A percentile compares a stretch with the other conserved stretches of the same genome.
These are phyloP conservation scores for Lactarius deliciosus DNA, from an alignment of 768 basidiomycete species.

Conservation along the genomic window DNA sequence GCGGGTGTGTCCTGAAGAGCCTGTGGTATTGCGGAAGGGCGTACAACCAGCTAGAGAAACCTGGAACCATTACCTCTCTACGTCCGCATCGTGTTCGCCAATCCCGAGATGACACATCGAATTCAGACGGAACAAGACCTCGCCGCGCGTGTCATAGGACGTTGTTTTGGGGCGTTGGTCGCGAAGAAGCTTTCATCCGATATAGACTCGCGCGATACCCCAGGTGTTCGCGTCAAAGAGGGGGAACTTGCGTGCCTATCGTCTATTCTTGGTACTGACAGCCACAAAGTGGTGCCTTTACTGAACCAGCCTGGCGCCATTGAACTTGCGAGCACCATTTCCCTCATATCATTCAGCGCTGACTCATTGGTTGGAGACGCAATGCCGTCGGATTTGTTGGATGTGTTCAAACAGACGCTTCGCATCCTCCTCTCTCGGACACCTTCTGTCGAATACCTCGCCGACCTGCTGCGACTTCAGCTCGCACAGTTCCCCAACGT, in stretches of 20 bases:
- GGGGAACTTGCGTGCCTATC: background rate
- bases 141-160: background rate
- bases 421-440: too few relatives aligned
- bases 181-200: background rate
- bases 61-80: background rate
- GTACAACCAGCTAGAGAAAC: background rate
- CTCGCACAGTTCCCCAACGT: too few relatives aligned
- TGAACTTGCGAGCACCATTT: background rate
- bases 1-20: background rate
- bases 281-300: background rate
- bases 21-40: constrained; percentile 8
- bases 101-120: background rate
- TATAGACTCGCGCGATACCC: background rate
- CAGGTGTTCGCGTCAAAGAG: background rate
- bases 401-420: too few relatives aligned
- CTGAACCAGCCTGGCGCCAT: background rate
- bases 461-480: too few relatives aligned
- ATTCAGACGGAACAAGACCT: background rate
- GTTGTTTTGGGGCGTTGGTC: background rate
- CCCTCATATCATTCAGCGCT: background rate
- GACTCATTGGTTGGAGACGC: background rate
- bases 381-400: too few relatives aligned
- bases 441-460: too few relatives aligned
- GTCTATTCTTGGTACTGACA: background rate
- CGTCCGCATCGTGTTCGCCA: background rate